Base-by-base conservation (phyloP, 2,329 filamentous ascomycete species). In the Dactylellina cionopaga region DNA sequence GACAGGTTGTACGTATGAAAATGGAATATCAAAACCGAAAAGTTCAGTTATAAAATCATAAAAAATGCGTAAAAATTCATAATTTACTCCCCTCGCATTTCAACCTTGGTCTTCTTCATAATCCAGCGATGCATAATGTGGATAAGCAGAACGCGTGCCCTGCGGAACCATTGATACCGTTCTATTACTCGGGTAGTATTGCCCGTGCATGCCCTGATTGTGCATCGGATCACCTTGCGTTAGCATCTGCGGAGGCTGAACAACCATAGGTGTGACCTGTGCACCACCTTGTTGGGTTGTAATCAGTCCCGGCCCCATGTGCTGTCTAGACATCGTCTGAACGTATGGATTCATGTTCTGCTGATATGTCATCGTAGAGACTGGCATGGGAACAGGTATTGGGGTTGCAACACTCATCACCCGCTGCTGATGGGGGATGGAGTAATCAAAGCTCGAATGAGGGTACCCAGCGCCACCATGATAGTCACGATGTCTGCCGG, bases 211-310 rank as follows among this genome's bases (percentile, higher is more conserved):
- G 5, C 27, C 33, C 39, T 62, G 43, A 24, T 9, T 22, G 33
- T 58, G 31, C 63, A 54, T 60, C 5, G 17, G 33, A 13, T 68
- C 54, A n/a, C n/a, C n/a, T 10, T 68, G 63, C 13, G 54, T 46
- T n/a, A 60, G 15, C 19, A 68, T 7, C 15, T 68, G 63, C 10
- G 51, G 63, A 5, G 63, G 46, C 17, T 59, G 52, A 15, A 68
- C 17, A 1, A 68, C 25, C 17, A 60, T 29, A 17, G 43, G 62
- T 15, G 33, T 41, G 2, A 51, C 25, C 7, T 43, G 49, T 11
- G 35, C n/a, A n/a, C n/a, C n/a, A n/a, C n/a, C n/a, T n/a, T n/a
- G 44, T 22, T 39, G 52, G 1, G 49, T 24, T 4, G 52, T 24
- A n/a, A 66, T 44, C 15, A 58, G 11, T 11, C 51, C 51, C 2